These are phyloP conservation scores for Salix koriyanagi DNA, from an alignment of 345 rosid species.

Conservation along the genomic window DNA sequence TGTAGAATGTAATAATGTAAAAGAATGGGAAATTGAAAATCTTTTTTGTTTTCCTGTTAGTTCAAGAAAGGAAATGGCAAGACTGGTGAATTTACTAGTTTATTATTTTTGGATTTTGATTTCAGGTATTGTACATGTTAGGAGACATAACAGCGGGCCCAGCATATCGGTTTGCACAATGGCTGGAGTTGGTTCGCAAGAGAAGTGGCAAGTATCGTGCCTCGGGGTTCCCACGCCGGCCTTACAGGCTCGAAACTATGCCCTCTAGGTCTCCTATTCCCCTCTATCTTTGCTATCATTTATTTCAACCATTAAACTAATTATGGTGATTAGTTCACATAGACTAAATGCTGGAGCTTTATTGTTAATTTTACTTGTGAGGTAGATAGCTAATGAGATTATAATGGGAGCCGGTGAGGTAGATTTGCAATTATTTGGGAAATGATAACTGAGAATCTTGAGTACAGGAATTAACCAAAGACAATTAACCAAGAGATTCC, in stretches of 20 bases:
- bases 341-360: neutral
- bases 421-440: neutral
- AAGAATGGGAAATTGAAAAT: neutral
- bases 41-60: neutral
- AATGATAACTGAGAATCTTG: neutral
- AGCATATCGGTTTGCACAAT: conserved; percentile 78
- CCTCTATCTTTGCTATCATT: neutral
- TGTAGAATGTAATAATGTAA: neutral
- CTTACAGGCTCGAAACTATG: conserved; percentile 43
- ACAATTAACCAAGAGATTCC: neutral
- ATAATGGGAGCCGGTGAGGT: neutral
- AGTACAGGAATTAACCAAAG: neutral
- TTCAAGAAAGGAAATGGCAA: neutral
- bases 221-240: conserved; percentile 85
- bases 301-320: neutral
- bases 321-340: neutral
- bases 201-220: conserved; percentile 69
- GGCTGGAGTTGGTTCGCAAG: conserved; percentile 98
- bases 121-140: conserved; percentile 93
- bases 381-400: neutral
- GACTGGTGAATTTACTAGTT: neutral
- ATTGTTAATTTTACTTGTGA: neutral
- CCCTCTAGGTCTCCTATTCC: conserved; percentile 28
- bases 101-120: neutral
- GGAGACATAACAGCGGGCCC: conserved; percentile 92